These are phyloP conservation scores for Xylariomycetidae sp. DNA, from an alignment of 2,329 filamentous ascomycete genomes.

Conservation along the genomic window DNA sequence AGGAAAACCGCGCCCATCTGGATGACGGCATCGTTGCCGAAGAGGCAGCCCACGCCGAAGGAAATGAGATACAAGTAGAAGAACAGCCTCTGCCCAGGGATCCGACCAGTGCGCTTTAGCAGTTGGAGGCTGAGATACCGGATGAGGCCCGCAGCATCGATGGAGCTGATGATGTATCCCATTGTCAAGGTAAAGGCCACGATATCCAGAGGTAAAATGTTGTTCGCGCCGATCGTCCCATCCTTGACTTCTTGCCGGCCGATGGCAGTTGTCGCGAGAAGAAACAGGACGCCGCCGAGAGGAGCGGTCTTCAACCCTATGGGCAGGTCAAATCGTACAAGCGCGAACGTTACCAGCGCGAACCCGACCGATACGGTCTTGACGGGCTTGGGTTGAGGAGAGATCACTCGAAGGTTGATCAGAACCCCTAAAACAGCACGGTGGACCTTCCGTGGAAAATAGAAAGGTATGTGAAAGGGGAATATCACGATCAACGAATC, in stretches of 20 bases:
- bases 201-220: conserved; percentile 1
- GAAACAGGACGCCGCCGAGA: not conserved
- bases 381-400: not conserved
- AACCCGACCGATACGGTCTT: not conserved
- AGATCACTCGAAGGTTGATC: not conserved
- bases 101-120: not conserved
- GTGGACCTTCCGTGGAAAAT: not conserved
- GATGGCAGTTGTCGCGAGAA: conserved; percentile 2
- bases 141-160: conserved; percentile 1
- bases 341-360: not conserved
- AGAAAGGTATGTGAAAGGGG: not conserved
- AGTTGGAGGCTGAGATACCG: not conserved
- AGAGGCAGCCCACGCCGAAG: not conserved
- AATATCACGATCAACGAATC: not conserved
- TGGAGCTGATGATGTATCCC: conserved; percentile 1
- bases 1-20: conserved; percentile 1
- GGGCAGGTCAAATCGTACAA: not conserved
- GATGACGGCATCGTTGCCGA: conserved; percentile 1
- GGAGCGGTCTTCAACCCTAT: not conserved
- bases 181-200: conserved; percentile 2
- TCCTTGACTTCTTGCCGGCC: not conserved
- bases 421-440: not conserved
- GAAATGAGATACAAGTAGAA: not conserved
- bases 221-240: not conserved
- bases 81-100: not conserved